These are phyloP conservation scores for Cryptococcus wingfieldii DNA, from an alignment of 1,284 basidiomycete genomes.

Conservation along the genomic window DNA sequence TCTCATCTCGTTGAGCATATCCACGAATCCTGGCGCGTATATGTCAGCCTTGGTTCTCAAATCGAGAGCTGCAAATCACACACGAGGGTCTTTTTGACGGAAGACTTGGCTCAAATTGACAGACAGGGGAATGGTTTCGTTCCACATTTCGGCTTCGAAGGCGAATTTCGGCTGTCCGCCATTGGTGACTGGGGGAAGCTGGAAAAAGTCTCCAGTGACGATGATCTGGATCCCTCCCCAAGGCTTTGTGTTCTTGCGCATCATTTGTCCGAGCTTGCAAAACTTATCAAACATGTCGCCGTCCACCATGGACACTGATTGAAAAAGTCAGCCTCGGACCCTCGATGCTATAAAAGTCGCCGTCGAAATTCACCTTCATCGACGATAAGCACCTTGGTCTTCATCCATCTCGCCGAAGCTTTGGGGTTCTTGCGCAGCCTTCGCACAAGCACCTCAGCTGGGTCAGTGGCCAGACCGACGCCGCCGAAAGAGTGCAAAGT, in stretches of 20 bases:
- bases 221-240: constrained; percentile 97
- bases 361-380: constrained; percentile 69
- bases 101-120: constrained; percentile 90
- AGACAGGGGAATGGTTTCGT: constrained; percentile 65
- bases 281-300: constrained; percentile 61
- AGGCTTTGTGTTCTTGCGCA: constrained; percentile 61
- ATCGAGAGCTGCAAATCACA: constrained; percentile 15
- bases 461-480: constrained; percentile 75
- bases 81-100: constrained; percentile 57
- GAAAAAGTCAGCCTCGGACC: constrained; percentile 52
- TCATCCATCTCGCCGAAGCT: constrained; percentile 63
- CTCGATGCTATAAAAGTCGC: background rate
- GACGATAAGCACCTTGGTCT: constrained; percentile 78
- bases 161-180: constrained; percentile 60
- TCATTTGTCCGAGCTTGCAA: constrained; percentile 44
- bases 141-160: constrained; percentile 86
- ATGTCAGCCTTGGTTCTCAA: constrained; percentile 4
- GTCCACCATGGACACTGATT: constrained; percentile 92
- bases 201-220: constrained; percentile 94
- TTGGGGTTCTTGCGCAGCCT: constrained; percentile 71
- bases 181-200: constrained; percentile 83
- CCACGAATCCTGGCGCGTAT: constrained; percentile 62
- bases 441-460: constrained; percentile 58
- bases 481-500: constrained; percentile 91
- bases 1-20: constrained; percentile 87